Evolutionary conservation across 1,284 basidiomycete genomes (phyloP).

Genomic region (Cryptococcus maquisensis): DNA sequence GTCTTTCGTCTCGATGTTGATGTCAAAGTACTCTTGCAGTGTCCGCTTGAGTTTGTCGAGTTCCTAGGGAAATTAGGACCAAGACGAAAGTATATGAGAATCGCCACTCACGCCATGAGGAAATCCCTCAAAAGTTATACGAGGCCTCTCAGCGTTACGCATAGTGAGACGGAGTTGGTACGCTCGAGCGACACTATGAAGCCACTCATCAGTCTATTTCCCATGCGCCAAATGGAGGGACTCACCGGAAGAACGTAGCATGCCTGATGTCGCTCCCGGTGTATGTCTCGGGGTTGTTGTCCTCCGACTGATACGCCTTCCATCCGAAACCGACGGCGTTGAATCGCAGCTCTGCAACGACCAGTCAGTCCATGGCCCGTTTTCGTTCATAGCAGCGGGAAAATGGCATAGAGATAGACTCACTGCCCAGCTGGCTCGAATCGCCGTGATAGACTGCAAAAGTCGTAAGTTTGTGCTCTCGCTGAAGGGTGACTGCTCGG

Average conservation of each 20-base stretch:
- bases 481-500: too few species aligned
- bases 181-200: constrained; percentile 71
- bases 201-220: neutral
- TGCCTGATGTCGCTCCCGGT: constrained; percentile 73
- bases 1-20: constrained; percentile 82
- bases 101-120: constrained; percentile 66
- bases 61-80: constrained; percentile 56
- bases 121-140: constrained; percentile 91
- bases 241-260: constrained; percentile 71
- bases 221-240: constrained; percentile 1
- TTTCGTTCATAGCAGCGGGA: neutral
- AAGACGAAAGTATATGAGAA: neutral
- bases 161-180: constrained; percentile 76
- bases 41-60: constrained; percentile 69
- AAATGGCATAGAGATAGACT: constrained; percentile 39
- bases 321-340: constrained; percentile 86
- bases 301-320: constrained; percentile 62
- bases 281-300: constrained; percentile 57
- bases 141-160: constrained; percentile 58
- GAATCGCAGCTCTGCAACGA: constrained; percentile 73
- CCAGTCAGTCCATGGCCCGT: neutral
- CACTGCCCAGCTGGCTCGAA: constrained; percentile 72
- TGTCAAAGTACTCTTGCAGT: constrained; percentile 79
- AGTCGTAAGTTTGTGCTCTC: neutral
- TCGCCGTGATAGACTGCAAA: constrained; percentile 65